These are phyloP conservation scores for Lactifluus pinguis DNA, from an alignment of 768 basidiomycete genomes.

Conservation along the genomic window DNA sequence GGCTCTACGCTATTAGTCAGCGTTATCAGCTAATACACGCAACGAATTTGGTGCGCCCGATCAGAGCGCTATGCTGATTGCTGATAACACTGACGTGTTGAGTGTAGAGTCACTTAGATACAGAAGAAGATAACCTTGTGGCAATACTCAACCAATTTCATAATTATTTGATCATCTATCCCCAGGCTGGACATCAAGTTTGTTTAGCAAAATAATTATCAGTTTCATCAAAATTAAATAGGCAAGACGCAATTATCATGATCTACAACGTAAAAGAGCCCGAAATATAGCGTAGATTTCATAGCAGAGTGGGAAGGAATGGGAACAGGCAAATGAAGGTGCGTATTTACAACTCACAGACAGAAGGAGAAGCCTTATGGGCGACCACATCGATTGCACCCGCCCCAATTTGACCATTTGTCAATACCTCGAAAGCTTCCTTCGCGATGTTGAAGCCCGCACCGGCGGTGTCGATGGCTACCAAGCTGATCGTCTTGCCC, in stretches of 20 bases:
- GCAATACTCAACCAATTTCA: too few species aligned
- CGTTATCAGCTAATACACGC: too few species aligned
- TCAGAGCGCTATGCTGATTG: background rate
- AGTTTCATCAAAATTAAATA: too few species aligned
- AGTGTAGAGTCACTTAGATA: background rate
- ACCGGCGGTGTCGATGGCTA: conserved; percentile 43
- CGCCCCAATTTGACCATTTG: conserved; percentile 20
- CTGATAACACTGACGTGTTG: background rate
- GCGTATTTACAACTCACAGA: conserved; percentile 19
- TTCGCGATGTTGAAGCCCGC: conserved; percentile 32
- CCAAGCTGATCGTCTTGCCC: conserved; percentile 35
- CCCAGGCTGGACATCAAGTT: too few species aligned
- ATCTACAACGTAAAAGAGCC: too few species aligned
- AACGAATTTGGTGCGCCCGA: too few species aligned
- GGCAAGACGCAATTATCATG: too few species aligned
- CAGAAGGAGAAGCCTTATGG: conserved; percentile 22
- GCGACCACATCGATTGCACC: conserved; percentile 24
- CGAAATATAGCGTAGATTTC: too few species aligned
- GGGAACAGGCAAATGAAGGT: background rate
- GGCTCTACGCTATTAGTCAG: too few species aligned
- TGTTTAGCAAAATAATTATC: too few species aligned
- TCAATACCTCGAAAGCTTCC: conserved; percentile 26
- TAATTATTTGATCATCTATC: too few species aligned
- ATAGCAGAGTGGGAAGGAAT: too few species aligned
- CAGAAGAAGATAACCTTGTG: background rate